A percentile compares a stretch with the other conserved stretches of the same genome.
phyloP scores from a whole-genome alignment of 768 basidiomycete species.

The Astraeus odoratus region DNA sequence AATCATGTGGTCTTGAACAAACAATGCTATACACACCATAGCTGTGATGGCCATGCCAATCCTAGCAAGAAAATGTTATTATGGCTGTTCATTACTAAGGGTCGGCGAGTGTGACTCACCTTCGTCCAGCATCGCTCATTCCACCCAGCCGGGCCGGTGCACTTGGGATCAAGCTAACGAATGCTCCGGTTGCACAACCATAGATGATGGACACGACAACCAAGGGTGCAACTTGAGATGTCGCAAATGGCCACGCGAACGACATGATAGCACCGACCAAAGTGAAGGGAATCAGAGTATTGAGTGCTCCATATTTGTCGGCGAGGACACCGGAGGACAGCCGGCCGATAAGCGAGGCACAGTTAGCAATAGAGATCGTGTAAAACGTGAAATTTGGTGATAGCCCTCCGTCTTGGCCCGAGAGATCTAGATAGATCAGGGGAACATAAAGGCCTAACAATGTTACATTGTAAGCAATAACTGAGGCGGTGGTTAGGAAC shows the following conservation, averaged over 20 bases:
- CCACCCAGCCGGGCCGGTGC: slow-evolving; percentile 7
- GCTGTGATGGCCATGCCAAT: slow-evolving; percentile 5
- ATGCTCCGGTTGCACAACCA: slow-evolving; percentile 23
- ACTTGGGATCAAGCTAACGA: slow-evolving; percentile 4
- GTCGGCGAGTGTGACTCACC: not conserved
- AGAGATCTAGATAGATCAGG: slow-evolving; percentile 5
- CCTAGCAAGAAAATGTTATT: no score
- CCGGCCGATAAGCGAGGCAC: slow-evolving; percentile 6
- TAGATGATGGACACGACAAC: slow-evolving; percentile 31
- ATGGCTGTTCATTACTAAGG: not conserved
- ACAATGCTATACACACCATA: not conserved
- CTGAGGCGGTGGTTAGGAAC: not conserved
- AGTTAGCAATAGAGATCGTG: slow-evolving; percentile 6
- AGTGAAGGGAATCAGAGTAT: slow-evolving; percentile 35
- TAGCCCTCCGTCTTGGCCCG: slow-evolving; percentile 4
- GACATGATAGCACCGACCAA: slow-evolving; percentile 34
- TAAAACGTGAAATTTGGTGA: slow-evolving; percentile 7
- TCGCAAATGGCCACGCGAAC: slow-evolving; percentile 38
- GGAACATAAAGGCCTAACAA: slow-evolving; percentile 7
- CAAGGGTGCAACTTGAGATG: slow-evolving; percentile 19
- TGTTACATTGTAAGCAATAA: slow-evolving; percentile 5
- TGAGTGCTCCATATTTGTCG: slow-evolving; percentile 29
- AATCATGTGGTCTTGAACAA: no score
- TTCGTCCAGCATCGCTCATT: slow-evolving; percentile 6
- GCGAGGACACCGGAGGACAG: slow-evolving; percentile 8